phyloP scores from a whole-genome alignment of 108 stramenopile genomes.

The Stephanodiscus minutulus region DNA sequence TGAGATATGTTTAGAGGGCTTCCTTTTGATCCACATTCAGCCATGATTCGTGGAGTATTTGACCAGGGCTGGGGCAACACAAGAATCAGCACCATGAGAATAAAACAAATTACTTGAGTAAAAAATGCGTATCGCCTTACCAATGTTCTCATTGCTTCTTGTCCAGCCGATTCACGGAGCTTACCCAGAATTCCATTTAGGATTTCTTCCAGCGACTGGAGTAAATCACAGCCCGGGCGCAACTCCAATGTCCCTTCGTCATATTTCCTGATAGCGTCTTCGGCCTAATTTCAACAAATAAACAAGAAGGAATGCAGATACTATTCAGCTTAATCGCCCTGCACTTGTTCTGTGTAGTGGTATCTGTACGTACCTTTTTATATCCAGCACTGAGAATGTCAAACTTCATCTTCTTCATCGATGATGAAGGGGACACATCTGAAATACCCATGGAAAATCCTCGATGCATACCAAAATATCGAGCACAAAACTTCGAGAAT shows the following conservation, averaged over 20 bases:
- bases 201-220: constrained; percentile 96
- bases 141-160: constrained; percentile 92
- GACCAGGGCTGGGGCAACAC: constrained; percentile 54
- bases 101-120: constrained; percentile 33
- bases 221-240: constrained; percentile 94
- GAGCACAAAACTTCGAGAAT: constrained; percentile 91
- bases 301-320: background rate
- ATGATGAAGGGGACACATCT: constrained; percentile 92
- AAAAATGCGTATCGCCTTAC: background rate
- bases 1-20: constrained; percentile 98
- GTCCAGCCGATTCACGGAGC: constrained; percentile 93
- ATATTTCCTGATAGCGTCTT: constrained; percentile 82
- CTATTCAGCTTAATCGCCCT: constrained; percentile 26
- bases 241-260: constrained; percentile 86
- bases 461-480: constrained; percentile 90
- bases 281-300: constrained; percentile 54
- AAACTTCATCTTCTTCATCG: constrained; percentile 77
- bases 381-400: constrained; percentile 80
- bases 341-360: constrained; percentile 5
- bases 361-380: constrained; percentile 46
- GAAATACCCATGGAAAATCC: constrained; percentile 98
- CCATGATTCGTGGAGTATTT: constrained; percentile 94
- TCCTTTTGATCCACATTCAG: constrained; percentile 99
- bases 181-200: constrained; percentile 94
- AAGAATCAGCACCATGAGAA: constrained; percentile 5